Evolutionary conservation across 1,139 yeast species (phyloP).

Genomic region (Magnusiomyces clavatus): DNA sequence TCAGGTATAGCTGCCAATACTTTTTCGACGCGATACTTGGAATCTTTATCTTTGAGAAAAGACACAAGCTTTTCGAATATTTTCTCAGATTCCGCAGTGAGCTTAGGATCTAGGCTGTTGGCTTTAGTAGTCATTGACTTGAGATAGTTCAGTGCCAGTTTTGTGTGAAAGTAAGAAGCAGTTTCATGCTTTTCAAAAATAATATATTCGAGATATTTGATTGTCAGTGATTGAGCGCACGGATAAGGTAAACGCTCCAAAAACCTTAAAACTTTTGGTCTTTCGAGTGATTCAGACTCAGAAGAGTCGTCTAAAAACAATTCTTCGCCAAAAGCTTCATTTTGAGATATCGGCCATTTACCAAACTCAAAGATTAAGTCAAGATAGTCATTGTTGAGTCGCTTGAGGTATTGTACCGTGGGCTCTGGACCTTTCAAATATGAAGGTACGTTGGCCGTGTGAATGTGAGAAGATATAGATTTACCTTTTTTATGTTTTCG

Average conservation of each 20-base stretch:
- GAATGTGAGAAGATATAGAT: neutral
- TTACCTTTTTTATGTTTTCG: neutral
- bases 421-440: conserved; percentile 37
- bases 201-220: conserved; percentile 56
- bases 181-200: conserved; percentile 39
- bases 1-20: conserved; percentile 28
- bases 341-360: conserved; percentile 44
- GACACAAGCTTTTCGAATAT: conserved; percentile 21
- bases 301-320: conserved; percentile 64
- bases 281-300: conserved; percentile 54
- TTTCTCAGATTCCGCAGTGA: conserved; percentile 12
- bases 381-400: conserved; percentile 44
- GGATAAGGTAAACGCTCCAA: conserved; percentile 25
- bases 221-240: conserved; percentile 31
- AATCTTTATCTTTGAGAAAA: conserved; percentile 24
- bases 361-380: conserved; percentile 54
- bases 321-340: conserved; percentile 37
- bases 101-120: no score
- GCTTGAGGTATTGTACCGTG: conserved; percentile 60
- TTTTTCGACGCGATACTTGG: conserved; percentile 31
- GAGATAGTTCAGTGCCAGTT: conserved; percentile 51
- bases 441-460: conserved; percentile 16
- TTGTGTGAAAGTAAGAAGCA: conserved; percentile 44
- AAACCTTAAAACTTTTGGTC: conserved; percentile 45
- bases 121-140: conserved; percentile 22